Conservation (phyloP, 208 protist species). For the Kentomonas sorsogonicus region DNA sequence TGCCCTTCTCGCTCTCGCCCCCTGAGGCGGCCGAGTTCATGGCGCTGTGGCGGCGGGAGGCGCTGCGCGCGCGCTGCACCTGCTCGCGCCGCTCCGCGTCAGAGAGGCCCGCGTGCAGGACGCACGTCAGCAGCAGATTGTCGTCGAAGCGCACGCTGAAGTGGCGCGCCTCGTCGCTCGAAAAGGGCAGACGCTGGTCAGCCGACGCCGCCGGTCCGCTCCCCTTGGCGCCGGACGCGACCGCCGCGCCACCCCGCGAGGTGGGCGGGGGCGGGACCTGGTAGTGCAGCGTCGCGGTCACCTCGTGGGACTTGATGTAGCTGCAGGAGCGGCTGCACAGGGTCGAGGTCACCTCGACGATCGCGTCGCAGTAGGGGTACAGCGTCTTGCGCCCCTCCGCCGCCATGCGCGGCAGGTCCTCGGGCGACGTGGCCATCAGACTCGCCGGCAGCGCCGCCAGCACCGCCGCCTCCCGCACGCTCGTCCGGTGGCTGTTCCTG, state of each 20-base stretch:
- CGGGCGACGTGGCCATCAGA: no score
- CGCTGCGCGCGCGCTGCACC: background rate
- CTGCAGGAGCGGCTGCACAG: conserved; percentile 48
- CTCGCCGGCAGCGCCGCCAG: no score
- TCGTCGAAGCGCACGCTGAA: conserved; percentile 67
- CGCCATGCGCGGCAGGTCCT: conserved; percentile 13
- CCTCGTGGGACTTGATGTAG: conserved; percentile 60
- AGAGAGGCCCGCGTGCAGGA: conserved; percentile 1
- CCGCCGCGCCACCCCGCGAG: background rate
- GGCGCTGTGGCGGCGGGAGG: background rate
- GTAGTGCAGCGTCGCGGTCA: conserved; percentile 63
- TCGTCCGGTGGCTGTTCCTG: no score
- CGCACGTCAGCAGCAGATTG: conserved; percentile 59
- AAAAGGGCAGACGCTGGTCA: no score
- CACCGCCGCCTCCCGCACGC: no score
- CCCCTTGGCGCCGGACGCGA: background rate
- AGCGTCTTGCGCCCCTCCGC: conserved; percentile 39
- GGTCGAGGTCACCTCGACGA: conserved; percentile 71
- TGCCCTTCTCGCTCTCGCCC: background rate
- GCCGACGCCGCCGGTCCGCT: background rate
- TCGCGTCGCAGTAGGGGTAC: conserved; percentile 45
- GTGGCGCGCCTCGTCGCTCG: conserved; percentile 15
- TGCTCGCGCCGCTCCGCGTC: background rate
- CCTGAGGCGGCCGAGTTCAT: no score
- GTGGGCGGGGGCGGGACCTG: background rate